Evolutionary conservation across 139 green algal genomes (phyloP).

Genomic region (Micractinium conductrix): DNA sequence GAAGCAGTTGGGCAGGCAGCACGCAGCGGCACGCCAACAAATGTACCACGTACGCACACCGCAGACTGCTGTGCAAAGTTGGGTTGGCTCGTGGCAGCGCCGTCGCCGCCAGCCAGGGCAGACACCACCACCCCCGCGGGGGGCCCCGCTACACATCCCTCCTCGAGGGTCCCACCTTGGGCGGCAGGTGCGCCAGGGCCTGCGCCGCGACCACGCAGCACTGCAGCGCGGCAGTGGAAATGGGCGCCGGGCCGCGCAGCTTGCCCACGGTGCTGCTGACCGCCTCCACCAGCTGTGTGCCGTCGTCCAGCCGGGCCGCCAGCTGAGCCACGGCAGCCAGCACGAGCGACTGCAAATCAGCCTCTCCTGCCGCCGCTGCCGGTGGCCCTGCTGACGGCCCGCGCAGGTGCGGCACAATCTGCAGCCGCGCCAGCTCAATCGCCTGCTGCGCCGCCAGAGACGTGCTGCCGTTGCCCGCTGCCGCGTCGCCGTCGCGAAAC

Average conservation of each 20-base stretch:
- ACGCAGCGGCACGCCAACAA: too few species aligned
- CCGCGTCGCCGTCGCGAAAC: background rate
- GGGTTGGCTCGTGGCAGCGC: too few species aligned
- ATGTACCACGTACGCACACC: too few species aligned
- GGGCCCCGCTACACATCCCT: too few species aligned
- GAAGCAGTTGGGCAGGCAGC: too few species aligned
- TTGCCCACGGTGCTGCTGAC: slow-evolving; percentile 38
- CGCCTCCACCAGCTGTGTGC: slow-evolving; percentile 46
- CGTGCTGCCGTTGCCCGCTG: background rate
- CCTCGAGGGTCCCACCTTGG: slow-evolving; percentile 9
- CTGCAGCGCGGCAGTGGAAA: slow-evolving; percentile 42
- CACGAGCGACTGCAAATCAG: slow-evolving; percentile 20
- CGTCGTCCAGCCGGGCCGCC: slow-evolving; percentile 37
- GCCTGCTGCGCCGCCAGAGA: background rate
- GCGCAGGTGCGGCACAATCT: background rate
- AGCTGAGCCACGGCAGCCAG: slow-evolving; percentile 41
- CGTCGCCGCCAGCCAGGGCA: too few species aligned
- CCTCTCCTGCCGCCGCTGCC: background rate
- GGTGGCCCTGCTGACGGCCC: background rate
- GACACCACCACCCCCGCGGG: too few species aligned
- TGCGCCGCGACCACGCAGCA: slow-evolving; percentile 41
- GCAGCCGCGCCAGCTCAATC: background rate
- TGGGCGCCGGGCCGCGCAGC: slow-evolving; percentile 26
- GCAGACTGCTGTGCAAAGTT: too few species aligned
- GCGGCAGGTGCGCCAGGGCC: slow-evolving; percentile 9